Conservation (phyloP, 1,284 basidiomycete genomes). For the Trametes polyzona region DNA sequence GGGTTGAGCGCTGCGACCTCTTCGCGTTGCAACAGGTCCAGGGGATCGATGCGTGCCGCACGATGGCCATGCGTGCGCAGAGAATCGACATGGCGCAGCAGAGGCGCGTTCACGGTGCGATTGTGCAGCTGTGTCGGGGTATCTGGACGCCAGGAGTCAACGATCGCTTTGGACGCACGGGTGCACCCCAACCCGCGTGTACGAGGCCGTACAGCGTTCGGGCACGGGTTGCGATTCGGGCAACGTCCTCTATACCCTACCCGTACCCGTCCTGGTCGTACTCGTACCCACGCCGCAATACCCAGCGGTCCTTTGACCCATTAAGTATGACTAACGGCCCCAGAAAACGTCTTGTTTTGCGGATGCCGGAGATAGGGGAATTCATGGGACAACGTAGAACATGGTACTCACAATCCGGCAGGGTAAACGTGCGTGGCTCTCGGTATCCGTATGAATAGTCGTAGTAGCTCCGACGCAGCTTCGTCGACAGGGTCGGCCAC, state of each 20-base stretch:
- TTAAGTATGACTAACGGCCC: too few species aligned
- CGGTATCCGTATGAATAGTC: slow-evolving; percentile 86
- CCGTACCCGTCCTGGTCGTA: too few species aligned
- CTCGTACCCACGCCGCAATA: too few species aligned
- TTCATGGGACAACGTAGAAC: too few species aligned
- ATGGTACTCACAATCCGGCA: slow-evolving; percentile 74
- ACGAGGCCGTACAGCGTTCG: neutral
- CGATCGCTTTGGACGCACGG: neutral
- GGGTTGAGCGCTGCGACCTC: slow-evolving; percentile 84
- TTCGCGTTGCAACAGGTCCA: slow-evolving; percentile 85
- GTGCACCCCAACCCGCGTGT: neutral
- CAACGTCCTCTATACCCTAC: too few species aligned
- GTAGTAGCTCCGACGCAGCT: slow-evolving; percentile 53
- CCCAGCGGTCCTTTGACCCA: too few species aligned
- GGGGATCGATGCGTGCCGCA: slow-evolving; percentile 82
- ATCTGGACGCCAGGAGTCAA: slow-evolving; percentile 48
- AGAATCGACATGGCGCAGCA: slow-evolving; percentile 87
- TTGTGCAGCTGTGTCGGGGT: slow-evolving; percentile 77
- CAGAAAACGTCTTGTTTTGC: too few species aligned
- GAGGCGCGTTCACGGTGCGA: slow-evolving; percentile 71
- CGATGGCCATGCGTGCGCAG: slow-evolving; percentile 81
- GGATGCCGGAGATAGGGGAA: too few species aligned
- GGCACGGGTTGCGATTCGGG: neutral
- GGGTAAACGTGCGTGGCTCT: slow-evolving; percentile 61
- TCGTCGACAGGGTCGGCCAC: slow-evolving; percentile 19